Percentiles rank a stretch among this genome's conserved stretches.
These are phyloP conservation scores for Moniliophthora roreri DNA, from an alignment of 1,284 basidiomycete species.

Conservation along the genomic window DNA sequence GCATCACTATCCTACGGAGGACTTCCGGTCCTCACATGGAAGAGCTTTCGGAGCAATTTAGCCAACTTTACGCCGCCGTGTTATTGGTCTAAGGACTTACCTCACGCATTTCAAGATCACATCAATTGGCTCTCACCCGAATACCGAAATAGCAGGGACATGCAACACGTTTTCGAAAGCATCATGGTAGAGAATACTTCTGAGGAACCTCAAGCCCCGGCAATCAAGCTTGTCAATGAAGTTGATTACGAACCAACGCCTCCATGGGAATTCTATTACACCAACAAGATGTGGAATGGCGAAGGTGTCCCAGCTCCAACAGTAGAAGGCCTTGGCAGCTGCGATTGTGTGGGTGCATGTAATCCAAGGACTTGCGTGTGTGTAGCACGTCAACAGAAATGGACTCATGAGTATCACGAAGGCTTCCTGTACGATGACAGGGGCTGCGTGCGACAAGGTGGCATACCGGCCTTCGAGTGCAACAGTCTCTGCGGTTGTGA, in stretches of 20 bases:
- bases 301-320: constrained; percentile 69
- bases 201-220: constrained; percentile 60
- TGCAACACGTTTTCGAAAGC: constrained; percentile 51
- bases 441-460: constrained; percentile 48
- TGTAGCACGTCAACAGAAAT: constrained; percentile 53
- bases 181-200: constrained; percentile 55
- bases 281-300: constrained; percentile 73
- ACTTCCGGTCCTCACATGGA: constrained; percentile 34
- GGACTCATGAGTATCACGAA: constrained; percentile 28
- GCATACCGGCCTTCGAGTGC: constrained; percentile 84
- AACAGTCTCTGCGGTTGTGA: constrained; percentile 81
- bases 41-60: constrained; percentile 26
- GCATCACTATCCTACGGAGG: constrained; percentile 23
- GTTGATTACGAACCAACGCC: constrained; percentile 58
- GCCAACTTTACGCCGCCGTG: constrained; percentile 31
- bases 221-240: constrained; percentile 63
- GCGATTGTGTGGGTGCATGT: constrained; percentile 73
- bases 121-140: constrained; percentile 43
- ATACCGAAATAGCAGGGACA: constrained; percentile 32
- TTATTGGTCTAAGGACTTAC: constrained; percentile 40
- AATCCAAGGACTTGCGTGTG: constrained; percentile 74
- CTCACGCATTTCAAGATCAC: constrained; percentile 49
- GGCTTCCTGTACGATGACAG: constrained; percentile 70
- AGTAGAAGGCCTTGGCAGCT: constrained; percentile 56
- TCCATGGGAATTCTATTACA: constrained; percentile 77